Evolutionary conservation across 495 filamentous ascomycete species (phyloP), one percentile per base, ranked within the genome.

Genomic region (Staphylotrichum longicolle): DNA sequence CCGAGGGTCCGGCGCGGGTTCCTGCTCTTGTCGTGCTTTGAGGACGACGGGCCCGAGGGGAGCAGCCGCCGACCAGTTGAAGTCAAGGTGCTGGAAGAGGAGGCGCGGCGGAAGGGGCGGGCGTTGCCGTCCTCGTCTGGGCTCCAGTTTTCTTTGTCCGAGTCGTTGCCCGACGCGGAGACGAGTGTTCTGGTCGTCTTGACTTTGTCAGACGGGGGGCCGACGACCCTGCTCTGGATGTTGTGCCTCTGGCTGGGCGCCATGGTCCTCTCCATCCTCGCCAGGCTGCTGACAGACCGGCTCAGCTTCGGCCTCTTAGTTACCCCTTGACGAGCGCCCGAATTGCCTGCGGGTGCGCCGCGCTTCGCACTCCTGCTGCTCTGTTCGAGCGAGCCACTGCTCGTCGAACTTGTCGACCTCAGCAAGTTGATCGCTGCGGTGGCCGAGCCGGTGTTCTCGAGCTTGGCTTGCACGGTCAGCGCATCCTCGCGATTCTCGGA

Each of bases 121-220:
- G 73, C 54, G 75, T 80, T 67, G 74, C 85, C 67, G 61, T 80
- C 69, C 78, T 78, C 60, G 70, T 80, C 62, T 57, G 80, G 65
- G 52, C 87, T 82, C 90, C 90, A 94, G 70, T 97, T 97, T 75
- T 97, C 93, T 71, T 97, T 97, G 68, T 97, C 93, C 2, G 91
- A 95, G 56, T 96, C 93, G 44, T 86, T 63, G 41, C 71, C 74
- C 2, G 72, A 70, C 0, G 69, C 65, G 39, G 69, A 69, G 9
- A 70, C 46, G 30, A 72, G 63, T n/a, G 69, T 68, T 7, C 70
- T 59, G 42, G 20, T 72, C 34, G 10, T 69, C 62, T 75, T 86
- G 63, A 70, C 73, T 50, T 84, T 80, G 7, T 82, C 78, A 0
- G 77, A 46, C n/a, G 72, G 74, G 47, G 70, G 64, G 14, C 15